Base-by-base conservation (phyloP, 495 filamentous ascomycete species). In the Hypomontagnella monticulosa region DNA sequence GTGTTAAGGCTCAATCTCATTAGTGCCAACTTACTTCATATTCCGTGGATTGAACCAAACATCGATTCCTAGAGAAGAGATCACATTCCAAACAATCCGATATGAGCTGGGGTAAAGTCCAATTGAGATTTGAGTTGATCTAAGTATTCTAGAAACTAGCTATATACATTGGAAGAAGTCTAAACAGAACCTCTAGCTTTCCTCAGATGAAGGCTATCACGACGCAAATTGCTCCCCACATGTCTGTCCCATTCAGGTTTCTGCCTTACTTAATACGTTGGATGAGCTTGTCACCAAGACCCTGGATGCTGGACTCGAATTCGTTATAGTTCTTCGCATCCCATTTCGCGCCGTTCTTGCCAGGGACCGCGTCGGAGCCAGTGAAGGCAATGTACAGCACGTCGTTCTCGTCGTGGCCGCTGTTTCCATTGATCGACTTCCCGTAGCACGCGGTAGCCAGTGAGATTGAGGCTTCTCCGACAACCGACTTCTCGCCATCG, bases 391-490 rank as follows among this genome's bases (percentile, higher is more conserved):
- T 76, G 59, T 84, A 88, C 16, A 88, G 66, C 72, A 85, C 79
- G 68, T 85, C 84, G 34, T 76, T 73, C 27, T 72, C 63, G 32
- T 77, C 75, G 67, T 87, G 81, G 0, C 84, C 85, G 55, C 73
- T 80, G 69, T 85, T 69, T 9, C 84, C 84, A 4, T 64, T 80
- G 12, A 86, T 76, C 5, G 58, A 34, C 0, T 70, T 68, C 14
- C 77, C 81, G 66, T 80, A 89, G 72, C 87, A 89, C n/a, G 83
- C 75, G 16, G 82, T 81, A 0, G 84, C 87, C 4, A 89, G 66
- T 0, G 85, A 77, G 30, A 89, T 78, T 18, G 82, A 82, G 0
- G 84, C 82, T 59, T 90, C 85, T 12, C 87, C 85, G 0, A 85
- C 83, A 0, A 81, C 65, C 23, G 79, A 74, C 48, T 76, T 71